These are phyloP conservation scores for Hypoxylon sp. DNA, from an alignment of 2,329 filamentous ascomycete species.

Conservation along the genomic window DNA sequence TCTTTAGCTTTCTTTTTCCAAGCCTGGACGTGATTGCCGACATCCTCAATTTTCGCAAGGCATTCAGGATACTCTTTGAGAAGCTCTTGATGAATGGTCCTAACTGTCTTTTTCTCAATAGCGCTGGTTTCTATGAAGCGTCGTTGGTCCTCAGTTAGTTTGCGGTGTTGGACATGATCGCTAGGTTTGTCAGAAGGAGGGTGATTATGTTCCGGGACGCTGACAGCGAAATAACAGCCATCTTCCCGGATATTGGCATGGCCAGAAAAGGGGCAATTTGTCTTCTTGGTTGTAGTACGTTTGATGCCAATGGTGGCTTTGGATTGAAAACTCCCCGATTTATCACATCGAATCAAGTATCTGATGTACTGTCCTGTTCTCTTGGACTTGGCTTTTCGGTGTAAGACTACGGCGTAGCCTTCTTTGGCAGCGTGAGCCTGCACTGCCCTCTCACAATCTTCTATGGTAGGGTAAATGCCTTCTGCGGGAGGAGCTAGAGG, in stretches of 20 bases:
- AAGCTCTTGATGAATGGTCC: conserved; percentile 47
- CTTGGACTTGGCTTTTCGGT: conserved; percentile 49
- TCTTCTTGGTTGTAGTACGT: conserved; percentile 50
- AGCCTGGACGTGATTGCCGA: conserved; percentile 50
- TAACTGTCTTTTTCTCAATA: conserved; percentile 48
- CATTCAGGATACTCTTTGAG: conserved; percentile 45
- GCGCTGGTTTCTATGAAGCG: conserved; percentile 48
- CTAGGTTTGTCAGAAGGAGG: conserved; percentile 46
- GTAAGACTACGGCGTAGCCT: conserved; percentile 50
- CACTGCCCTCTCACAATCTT: conserved; percentile 46
- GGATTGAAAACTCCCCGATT: conserved; percentile 49
- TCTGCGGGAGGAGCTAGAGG: conserved; percentile 49
- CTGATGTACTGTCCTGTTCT: conserved; percentile 49
- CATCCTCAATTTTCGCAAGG: conserved; percentile 48
- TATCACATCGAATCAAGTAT: conserved; percentile 50
- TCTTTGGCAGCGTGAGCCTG: conserved; percentile 49
- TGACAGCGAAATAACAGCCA: conserved; percentile 49
- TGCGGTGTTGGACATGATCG: conserved; percentile 50
- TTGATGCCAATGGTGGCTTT: conserved; percentile 46
- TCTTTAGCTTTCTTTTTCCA: conserved; percentile 51
- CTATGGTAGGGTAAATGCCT: conserved; percentile 46
- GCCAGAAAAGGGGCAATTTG: conserved; percentile 50
- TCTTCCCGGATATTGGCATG: conserved; percentile 48
- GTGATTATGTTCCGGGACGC: conserved; percentile 49
- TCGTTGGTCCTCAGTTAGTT: conserved; percentile 49